Base-by-base conservation (phyloP, 257 asterid genomes). In the Orobanche coerulescens region DNA sequence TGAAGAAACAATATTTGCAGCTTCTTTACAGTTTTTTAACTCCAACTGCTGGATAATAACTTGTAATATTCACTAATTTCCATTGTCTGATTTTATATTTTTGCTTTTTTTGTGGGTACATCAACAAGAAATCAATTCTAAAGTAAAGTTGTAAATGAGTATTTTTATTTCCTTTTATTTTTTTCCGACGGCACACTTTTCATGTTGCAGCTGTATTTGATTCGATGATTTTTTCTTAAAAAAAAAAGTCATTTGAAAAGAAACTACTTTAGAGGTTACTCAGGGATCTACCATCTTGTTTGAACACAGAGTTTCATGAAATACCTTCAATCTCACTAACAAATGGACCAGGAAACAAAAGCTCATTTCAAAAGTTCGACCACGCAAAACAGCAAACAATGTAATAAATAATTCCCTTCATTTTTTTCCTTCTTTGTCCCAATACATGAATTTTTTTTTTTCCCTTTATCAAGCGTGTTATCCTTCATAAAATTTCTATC, bases 401-500 rank as follows among this genome's bases (percentile, higher is more conserved):
- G 37, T 22, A n/a, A 33, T 63, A 25, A 3, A 55, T 30, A 46
- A 14, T 11, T 39, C 51, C 25, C 31, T 1, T 61, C 26, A 22
- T 66, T 31, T 18, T 13, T 16, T 2, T 24, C 23, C n/a, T 7
- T 65, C 37, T 13, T 53, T 12, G 44, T 44, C 13, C 28, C n/a
- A 36, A 4, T 40, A 5, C n/a, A n/a, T n/a, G n/a, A n/a, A n/a
- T n/a, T 61, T 52, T 53, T 43, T 52, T 14, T 16, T 30, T 46
- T 15, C 5, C 22, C 43, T 53, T 31, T n/a, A 10, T 26, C 54
- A 40, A 15, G 9, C 40, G 51, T 37, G 43, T 26, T 26, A 28
- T 40, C 33, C 47, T 56, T 49, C 54, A 39, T 9, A 8, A 55
- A 22, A 62, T 55, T 62, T 57, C 12, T 48, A 13, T 18, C 67